Percentiles rank a stretch among this genome's conserved stretches.
These are phyloP conservation scores for Saccharum hybrid DNA, from an alignment of 202 grass and related monocot genomes.

Conservation along the genomic window DNA sequence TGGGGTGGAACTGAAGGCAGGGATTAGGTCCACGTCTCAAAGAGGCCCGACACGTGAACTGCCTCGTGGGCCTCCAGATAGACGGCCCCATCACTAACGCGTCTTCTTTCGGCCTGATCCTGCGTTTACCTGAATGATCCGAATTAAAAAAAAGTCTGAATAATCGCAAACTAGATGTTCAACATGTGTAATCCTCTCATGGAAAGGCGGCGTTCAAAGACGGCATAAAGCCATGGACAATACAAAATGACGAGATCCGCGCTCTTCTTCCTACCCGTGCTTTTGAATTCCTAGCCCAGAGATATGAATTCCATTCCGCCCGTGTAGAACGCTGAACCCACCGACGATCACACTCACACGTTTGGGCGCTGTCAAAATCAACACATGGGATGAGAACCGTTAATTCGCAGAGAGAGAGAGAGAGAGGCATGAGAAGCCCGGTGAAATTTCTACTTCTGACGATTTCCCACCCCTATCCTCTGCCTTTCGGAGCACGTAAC, in stretches of 20 bases:
- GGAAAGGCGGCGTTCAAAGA: neutral
- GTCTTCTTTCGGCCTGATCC: neutral
- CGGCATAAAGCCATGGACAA: neutral
- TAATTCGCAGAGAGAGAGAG: neutral
- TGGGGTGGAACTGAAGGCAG: too few relatives aligned
- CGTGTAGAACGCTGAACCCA: slow-evolving; percentile 11
- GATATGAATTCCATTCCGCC: neutral
- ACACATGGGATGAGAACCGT: neutral
- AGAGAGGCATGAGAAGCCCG: neutral
- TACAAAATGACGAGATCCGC: neutral
- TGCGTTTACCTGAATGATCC: neutral
- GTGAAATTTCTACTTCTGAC: too few relatives aligned
- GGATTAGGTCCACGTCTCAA: neutral
- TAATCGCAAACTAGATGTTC: neutral
- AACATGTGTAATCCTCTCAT: neutral
- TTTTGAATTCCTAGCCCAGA: slow-evolving; percentile 5
- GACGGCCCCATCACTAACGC: neutral
- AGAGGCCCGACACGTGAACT: neutral
- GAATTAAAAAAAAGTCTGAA: neutral
- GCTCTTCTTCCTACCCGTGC: neutral
- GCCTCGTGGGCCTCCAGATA: neutral
- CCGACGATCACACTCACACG: neutral
- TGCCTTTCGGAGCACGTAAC: neutral
- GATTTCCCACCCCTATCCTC: too few relatives aligned
- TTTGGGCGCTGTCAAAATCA: neutral